Conservation (phyloP, 768 basidiomycete genomes). For the Rossbeevera mucosa region DNA sequence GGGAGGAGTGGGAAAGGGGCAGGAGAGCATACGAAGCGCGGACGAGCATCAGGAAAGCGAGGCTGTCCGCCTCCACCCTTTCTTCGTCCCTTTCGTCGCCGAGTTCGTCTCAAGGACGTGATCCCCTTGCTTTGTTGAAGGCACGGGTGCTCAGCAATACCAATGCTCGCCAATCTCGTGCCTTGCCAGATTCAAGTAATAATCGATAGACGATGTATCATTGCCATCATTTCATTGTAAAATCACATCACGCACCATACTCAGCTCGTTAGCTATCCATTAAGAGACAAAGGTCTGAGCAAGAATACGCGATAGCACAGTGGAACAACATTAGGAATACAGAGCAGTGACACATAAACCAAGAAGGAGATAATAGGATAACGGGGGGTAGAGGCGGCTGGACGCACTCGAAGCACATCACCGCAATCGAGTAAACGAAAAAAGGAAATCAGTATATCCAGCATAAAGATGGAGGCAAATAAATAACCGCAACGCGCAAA, state of each 20-base stretch:
- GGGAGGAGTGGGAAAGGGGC: slow-evolving; percentile 55
- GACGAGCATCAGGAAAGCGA: slow-evolving; percentile 48
- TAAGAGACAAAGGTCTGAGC: slow-evolving; percentile 33
- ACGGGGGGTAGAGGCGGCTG: slow-evolving; percentile 27
- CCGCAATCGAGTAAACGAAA: slow-evolving; percentile 9
- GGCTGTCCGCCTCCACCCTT: slow-evolving; percentile 30
- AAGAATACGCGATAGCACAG: slow-evolving; percentile 49
- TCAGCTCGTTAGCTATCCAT: slow-evolving; percentile 24
- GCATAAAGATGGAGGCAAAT: slow-evolving; percentile 38
- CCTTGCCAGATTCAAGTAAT: slow-evolving; percentile 13
- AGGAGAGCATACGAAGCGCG: slow-evolving; percentile 43
- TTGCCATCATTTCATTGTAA: slow-evolving; percentile 6
- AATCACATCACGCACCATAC: slow-evolving; percentile 11
- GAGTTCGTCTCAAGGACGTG: slow-evolving; percentile 20
- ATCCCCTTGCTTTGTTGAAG: slow-evolving; percentile 41
- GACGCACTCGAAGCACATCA: slow-evolving; percentile 34
- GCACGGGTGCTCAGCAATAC: slow-evolving; percentile 59
- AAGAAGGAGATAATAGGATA: slow-evolving; percentile 38
- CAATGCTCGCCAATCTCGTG: slow-evolving; percentile 44
- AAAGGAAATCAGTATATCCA: slow-evolving; percentile 41
- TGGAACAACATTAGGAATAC: slow-evolving; percentile 60
- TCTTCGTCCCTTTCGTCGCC: slow-evolving; percentile 19
- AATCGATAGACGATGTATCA: slow-evolving; percentile 2
- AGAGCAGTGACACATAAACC: slow-evolving; percentile 43
- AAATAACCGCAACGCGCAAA: slow-evolving; percentile 36